Conservation (phyloP, 306 rosid species). For the Sophora flavescens region DNA sequence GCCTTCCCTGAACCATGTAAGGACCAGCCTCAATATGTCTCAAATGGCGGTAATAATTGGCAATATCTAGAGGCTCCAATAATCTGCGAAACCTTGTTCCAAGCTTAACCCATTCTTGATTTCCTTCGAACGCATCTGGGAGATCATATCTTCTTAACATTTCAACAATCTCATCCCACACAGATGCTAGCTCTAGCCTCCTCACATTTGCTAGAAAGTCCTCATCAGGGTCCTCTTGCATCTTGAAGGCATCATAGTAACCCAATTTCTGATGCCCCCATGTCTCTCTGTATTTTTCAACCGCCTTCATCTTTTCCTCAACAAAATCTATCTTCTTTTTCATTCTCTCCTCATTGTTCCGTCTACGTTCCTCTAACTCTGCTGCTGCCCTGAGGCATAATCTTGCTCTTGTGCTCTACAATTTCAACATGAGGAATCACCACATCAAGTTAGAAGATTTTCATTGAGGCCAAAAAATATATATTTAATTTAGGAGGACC, state of each 20-base stretch:
- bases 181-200: conserved; percentile 63
- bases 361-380: conserved; percentile 54
- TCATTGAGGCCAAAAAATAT: too few species aligned
- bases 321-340: background rate
- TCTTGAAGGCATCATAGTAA: conserved; percentile 75
- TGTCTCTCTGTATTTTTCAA: conserved; percentile 46
- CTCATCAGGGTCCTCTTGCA: conserved; percentile 34
- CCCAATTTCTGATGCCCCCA: conserved; percentile 40
- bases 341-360: conserved; percentile 29
- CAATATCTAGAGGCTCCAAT: conserved; percentile 75
- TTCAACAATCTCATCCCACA: conserved; percentile 71
- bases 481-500: too few species aligned
- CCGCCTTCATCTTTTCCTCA: conserved; percentile 1
- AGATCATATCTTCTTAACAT: conserved; percentile 59
- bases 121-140: conserved; percentile 70
- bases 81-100: conserved; percentile 60
- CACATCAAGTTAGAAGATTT: too few species aligned
- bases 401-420: conserved; percentile 69
- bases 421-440: conserved; percentile 11
- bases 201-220: conserved; percentile 74
- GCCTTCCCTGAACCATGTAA: conserved; percentile 63
- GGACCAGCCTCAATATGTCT: conserved; percentile 58
- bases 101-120: conserved; percentile 37
- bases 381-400: conserved; percentile 75
- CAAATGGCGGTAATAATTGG: conserved; percentile 73